These are phyloP conservation scores for Lonicera japonica DNA, from an alignment of 129 eudicot genomes.

Conservation along the genomic window DNA sequence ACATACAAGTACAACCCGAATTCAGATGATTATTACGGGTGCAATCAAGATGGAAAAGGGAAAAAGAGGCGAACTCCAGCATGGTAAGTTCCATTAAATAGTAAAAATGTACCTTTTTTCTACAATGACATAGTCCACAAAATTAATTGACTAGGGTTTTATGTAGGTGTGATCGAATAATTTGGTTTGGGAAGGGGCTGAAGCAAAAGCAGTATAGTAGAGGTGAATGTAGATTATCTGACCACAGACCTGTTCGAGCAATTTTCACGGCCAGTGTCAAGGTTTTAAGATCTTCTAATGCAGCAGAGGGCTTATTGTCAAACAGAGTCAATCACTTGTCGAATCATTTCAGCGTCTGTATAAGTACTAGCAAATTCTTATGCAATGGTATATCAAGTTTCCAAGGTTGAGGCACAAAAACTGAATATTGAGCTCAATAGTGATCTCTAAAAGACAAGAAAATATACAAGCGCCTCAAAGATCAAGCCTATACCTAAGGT, in stretches of 20 bases:
- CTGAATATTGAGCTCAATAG: no score
- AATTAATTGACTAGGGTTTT: background rate
- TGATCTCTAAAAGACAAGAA: no score
- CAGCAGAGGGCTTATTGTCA: no score
- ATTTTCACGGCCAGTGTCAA: constrained; percentile 19
- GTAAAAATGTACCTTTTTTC: background rate
- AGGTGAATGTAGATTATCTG: constrained; percentile 34
- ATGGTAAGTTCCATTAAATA: constrained; percentile 8
- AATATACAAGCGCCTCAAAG: no score
- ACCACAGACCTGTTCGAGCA: constrained; percentile 40
- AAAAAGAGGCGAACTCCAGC: constrained; percentile 19
- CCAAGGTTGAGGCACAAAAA: no score
- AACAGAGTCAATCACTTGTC: background rate
- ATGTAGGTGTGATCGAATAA: constrained; percentile 37
- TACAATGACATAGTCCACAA: background rate
- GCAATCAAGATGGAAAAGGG: background rate
- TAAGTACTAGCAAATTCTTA: background rate
- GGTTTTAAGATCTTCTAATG: background rate
- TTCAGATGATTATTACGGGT: constrained; percentile 18
- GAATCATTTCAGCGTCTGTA: background rate
- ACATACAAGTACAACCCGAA: constrained; percentile 19
- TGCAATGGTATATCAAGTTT: background rate
- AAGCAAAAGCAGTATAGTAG: constrained; percentile 30
- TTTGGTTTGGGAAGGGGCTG: constrained; percentile 35
- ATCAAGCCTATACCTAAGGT: no score